A percentile compares a stretch with the other conserved stretches of the same genome.
Evolutionary conservation across 148 eudicot species (phyloP).

Genomic region (Cornus kousa): DNA sequence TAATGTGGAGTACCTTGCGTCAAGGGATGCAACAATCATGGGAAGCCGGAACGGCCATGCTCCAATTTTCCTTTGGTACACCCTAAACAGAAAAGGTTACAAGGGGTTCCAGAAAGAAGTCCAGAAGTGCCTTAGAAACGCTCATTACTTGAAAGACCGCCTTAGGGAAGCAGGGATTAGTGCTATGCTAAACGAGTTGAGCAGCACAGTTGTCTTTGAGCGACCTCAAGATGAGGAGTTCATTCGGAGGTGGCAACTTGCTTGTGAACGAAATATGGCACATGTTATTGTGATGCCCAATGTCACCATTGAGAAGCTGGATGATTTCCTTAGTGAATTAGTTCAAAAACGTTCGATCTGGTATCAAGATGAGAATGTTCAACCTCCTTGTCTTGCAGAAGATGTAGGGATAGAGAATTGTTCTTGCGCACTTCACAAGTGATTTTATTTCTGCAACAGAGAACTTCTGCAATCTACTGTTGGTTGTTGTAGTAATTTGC

Average conservation of each 20-base stretch:
- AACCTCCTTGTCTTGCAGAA: conserved; percentile 50
- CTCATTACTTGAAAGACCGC: conserved; percentile 60
- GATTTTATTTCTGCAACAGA: conserved; percentile 11
- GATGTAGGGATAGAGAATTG: conserved; percentile 55
- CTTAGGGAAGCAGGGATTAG: conserved; percentile 55
- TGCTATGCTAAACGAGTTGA: conserved; percentile 71
- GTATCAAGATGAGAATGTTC: conserved; percentile 47
- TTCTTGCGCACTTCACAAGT: conserved; percentile 46
- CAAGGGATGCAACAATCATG: conserved; percentile 73
- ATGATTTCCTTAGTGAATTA: conserved; percentile 51
- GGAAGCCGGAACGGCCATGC: conserved; percentile 78
- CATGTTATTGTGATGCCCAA: conserved; percentile 71
- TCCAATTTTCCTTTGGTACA: conserved; percentile 70
- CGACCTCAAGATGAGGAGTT: conserved; percentile 65
- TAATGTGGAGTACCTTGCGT: conserved; percentile 61
- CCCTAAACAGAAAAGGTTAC: conserved; percentile 63
- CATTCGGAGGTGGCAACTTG: conserved; percentile 63
- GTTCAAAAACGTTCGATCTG: conserved; percentile 42
- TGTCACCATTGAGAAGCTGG: conserved; percentile 54
- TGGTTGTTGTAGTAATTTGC: conserved; percentile 3
- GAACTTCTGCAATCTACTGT: neutral
- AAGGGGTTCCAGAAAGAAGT: conserved; percentile 69
- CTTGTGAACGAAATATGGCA: conserved; percentile 65
- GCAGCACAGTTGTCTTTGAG: conserved; percentile 74
- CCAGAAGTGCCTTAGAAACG: conserved; percentile 63